Evolutionary conservation across 1,284 basidiomycete genomes (phyloP).

Genomic region (Exsudoporus floridanus): DNA sequence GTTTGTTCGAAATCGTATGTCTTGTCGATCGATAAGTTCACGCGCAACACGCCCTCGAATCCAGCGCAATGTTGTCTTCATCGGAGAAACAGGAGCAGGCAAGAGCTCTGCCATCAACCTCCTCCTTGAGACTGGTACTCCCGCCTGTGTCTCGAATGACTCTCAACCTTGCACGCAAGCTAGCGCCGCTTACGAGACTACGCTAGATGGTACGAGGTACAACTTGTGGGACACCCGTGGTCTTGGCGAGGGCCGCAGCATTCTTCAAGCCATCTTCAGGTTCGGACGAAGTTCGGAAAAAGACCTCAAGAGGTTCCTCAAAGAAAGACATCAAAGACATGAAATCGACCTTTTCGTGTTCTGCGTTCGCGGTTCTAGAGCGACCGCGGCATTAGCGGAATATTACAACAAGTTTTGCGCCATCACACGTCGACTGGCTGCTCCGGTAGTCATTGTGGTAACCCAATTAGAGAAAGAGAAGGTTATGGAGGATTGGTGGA

Average conservation of each 20-base stretch:
- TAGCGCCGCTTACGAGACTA: conserved; percentile 13
- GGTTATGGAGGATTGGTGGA: conserved; percentile 33
- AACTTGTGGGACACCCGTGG: conserved; percentile 34
- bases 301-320: conserved; percentile 23
- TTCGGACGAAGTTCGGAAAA: conserved; percentile 10
- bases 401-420: conserved; percentile 29
- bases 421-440: conserved; percentile 21
- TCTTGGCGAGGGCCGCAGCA: conserved; percentile 15
- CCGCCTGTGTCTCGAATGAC: conserved; percentile 20
- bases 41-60: neutral
- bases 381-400: conserved; percentile 8
- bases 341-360: conserved; percentile 34
- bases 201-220: conserved; percentile 10
- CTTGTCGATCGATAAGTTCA: conserved; percentile 4
- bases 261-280: conserved; percentile 11
- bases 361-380: conserved; percentile 28
- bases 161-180: conserved; percentile 24
- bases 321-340: conserved; percentile 14
- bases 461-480: conserved; percentile 22
- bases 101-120: conserved; percentile 35
- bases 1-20: conserved; percentile 13
- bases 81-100: conserved; percentile 31
- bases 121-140: conserved; percentile 10
- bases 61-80: conserved; percentile 24
- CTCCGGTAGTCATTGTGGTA: conserved; percentile 30